These are phyloP conservation scores for Cardiospermum halicacabum DNA, from an alignment of 345 rosid genomes.

Conservation along the genomic window DNA sequence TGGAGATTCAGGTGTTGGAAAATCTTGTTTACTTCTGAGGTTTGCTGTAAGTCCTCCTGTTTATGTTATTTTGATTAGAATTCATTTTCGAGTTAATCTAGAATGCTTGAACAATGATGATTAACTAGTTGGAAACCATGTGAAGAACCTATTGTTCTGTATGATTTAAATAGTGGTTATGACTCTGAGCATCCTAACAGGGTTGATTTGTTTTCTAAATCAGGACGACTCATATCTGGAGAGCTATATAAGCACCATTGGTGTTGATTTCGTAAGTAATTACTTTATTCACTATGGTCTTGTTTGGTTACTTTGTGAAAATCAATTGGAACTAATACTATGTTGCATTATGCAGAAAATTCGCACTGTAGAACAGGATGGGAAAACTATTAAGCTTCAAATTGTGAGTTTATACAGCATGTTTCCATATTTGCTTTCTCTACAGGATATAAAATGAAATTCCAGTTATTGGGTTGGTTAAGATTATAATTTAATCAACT, in stretches of 20 bases:
- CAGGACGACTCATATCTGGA: slow-evolving; percentile 75
- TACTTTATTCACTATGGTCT: background rate
- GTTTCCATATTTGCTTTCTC: slow-evolving; percentile 7
- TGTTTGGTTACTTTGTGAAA: background rate
- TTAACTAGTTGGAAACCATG: background rate
- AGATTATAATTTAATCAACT: background rate
- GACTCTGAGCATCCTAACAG: background rate
- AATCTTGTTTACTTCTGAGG: slow-evolving; percentile 49
- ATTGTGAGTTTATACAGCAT: slow-evolving; percentile 19
- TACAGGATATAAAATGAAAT: background rate
- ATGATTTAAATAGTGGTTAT: background rate
- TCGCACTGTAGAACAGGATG: slow-evolving; percentile 60
- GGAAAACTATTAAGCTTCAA: slow-evolving; percentile 50
- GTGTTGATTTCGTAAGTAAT: slow-evolving; percentile 62
- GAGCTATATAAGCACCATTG: slow-evolving; percentile 75
- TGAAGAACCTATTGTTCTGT: background rate
- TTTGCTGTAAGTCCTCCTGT: slow-evolving; percentile 42
- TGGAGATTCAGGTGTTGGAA: slow-evolving; percentile 58
- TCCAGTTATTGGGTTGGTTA: background rate
- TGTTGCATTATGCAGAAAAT: slow-evolving; percentile 34
- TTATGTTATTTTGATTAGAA: too few relatives aligned
- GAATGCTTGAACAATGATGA: background rate
- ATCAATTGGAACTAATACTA: background rate
- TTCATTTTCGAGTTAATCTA: background rate
- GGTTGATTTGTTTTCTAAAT: background rate